Base-by-base conservation (phyloP, 2,329 filamentous ascomycete genomes). In the Ophiocordyceps camponoti-rufipedis region DNA sequence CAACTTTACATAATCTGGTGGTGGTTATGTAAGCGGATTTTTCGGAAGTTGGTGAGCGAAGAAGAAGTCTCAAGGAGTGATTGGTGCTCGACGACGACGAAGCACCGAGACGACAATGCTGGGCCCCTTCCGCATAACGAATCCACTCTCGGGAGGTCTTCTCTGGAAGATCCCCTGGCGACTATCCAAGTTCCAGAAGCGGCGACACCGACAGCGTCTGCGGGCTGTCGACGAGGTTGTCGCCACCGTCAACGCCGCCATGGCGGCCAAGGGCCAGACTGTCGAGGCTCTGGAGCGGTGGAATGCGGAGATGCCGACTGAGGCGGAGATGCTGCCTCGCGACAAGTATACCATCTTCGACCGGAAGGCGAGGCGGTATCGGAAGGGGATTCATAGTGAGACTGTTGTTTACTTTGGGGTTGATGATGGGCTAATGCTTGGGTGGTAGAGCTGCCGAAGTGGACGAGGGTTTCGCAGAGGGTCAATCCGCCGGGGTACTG, bases 301-400 rank as follows among this genome's bases (percentile, higher is more conserved):
- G 91, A 94, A 91, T 71, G 72, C 74, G 35, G 86, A 94, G 65
- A 98, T 98, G 91, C 91, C 91, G 19, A 83, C 78, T 28, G 91
- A 98, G 72, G 74, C 78, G 57, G 87, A 96, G 71, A 98, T 98
- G 91, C 62, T 94, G 62, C 82, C 91, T 42, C 82, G 78, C 65
- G 91, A 98, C 68, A 98, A 98, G 68, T 98, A 98, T 68, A 94
- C 86, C 28, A 82, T 98, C 57, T 98, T 96, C 65, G 89, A 94
- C 65, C 80, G 88, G 55, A 95, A 96, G 66, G 87, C 84, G 62
- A 94, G 88, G 78, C 80, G 77, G 56, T 98, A 96, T 64, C 74
- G 91, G 61, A 98, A 98, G 77, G 85, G 87, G 46, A 88, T 98
- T 62, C 89, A 96, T 67, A 96, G 88, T 94, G 74, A 56, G 86